phyloP scores from a whole-genome alignment of 1,284 basidiomycete species.

The Ustilago lituana region DNA sequence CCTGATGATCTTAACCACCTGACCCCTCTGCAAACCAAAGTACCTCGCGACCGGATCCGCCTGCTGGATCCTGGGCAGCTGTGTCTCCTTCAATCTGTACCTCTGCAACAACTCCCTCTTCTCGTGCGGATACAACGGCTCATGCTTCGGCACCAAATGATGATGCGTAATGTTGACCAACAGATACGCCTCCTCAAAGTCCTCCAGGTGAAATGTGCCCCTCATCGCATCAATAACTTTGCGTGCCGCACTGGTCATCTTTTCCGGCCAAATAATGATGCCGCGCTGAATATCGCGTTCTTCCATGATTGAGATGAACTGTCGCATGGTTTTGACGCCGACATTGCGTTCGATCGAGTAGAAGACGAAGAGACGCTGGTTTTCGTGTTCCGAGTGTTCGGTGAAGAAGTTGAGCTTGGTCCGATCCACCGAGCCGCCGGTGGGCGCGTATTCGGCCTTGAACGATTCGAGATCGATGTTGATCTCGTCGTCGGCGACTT shows the following conservation, averaged over 20 bases:
- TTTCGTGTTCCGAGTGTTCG: conserved; percentile 66
- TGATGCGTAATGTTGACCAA: conserved; percentile 96
- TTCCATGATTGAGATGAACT: conserved; percentile 64
- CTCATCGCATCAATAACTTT: conserved; percentile 73
- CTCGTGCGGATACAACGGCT: conserved; percentile 84
- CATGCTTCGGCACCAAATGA: conserved; percentile 91
- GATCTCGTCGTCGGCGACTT: conserved; percentile 89
- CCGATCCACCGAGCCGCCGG: conserved; percentile 67
- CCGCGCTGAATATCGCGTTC: conserved; percentile 84
- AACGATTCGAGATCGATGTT: conserved; percentile 83
- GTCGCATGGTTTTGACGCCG: conserved; percentile 67
- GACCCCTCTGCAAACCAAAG: conserved; percentile 91
- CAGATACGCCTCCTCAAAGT: conserved; percentile 94
- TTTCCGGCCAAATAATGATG: conserved; percentile 93
- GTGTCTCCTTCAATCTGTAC: conserved; percentile 98
- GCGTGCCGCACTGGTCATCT: conserved; percentile 94
- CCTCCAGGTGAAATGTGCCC: conserved; percentile 85
- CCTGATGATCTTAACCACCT: conserved; percentile 97
- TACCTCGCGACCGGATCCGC: conserved; percentile 96
- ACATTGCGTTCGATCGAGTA: conserved; percentile 72
- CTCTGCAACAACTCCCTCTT: conserved; percentile 87
- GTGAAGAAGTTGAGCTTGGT: conserved; percentile 65
- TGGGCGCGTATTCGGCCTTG: conserved; percentile 69
- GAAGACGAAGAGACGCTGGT: conserved; percentile 89
- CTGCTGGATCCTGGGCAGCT: conserved; percentile 94